Percentiles rank a stretch among this genome's conserved stretches.
phyloP scores from a whole-genome alignment of 345 rosid species.

The Syzygium grande region DNA sequence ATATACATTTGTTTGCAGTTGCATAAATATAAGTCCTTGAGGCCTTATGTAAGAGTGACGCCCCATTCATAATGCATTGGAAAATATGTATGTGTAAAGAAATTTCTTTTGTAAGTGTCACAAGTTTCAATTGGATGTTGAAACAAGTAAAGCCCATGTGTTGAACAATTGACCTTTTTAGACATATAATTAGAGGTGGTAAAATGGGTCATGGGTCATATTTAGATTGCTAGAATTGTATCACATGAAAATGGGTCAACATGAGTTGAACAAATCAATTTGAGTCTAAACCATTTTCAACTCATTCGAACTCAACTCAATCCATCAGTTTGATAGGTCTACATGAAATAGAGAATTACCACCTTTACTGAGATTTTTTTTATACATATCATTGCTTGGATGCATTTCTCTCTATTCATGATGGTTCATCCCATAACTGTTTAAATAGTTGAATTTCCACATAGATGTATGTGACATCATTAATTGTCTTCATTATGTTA shows the following conservation, averaged over 20 bases:
- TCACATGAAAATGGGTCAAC: background rate
- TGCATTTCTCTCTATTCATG: background rate
- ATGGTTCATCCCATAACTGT: background rate
- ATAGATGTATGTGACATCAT: background rate
- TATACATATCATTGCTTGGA: background rate
- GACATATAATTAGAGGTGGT: background rate
- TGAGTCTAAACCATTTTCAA: background rate
- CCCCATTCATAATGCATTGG: background rate
- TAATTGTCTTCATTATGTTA: background rate
- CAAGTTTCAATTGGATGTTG: background rate
- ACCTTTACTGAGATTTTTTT: background rate
- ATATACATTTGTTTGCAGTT: background rate
- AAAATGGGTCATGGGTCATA: background rate
- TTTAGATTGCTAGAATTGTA: background rate
- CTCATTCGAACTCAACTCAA: background rate
- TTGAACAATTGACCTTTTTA: background rate
- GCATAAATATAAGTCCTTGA: background rate
- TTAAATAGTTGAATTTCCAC: background rate
- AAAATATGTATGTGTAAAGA: background rate
- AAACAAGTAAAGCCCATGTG: background rate
- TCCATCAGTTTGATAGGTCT: background rate
- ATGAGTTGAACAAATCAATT: background rate
- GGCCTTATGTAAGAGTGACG: background rate
- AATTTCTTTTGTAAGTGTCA: background rate
- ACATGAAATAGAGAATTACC: background rate